Percentiles rank a stretch among this genome's conserved stretches.
Evolutionary conservation across 306 rosid genomes (phyloP).

Genomic region (Rosa lucieae): DNA sequence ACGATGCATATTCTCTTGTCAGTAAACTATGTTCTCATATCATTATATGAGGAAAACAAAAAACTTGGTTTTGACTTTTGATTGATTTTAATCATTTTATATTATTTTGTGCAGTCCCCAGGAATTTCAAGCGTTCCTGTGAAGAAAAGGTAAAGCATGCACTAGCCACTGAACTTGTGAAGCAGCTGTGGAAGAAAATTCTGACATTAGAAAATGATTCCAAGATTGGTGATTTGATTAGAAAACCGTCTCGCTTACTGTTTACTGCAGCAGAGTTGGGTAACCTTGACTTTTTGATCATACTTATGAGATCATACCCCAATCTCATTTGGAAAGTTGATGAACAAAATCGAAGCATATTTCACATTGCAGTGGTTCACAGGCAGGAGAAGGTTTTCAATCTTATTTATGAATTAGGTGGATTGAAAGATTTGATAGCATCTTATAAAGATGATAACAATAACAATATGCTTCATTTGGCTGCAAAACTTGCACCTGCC

Average conservation of each 20-base stretch:
- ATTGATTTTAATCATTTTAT: neutral
- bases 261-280: slow-evolving; percentile 7
- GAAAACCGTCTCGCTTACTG: neutral
- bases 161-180: slow-evolving; percentile 2
- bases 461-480: neutral
- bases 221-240: neutral
- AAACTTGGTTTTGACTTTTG: neutral
- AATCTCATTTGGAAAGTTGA: slow-evolving; percentile 3
- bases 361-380: slow-evolving; percentile 8
- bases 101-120: neutral
- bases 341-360: neutral
- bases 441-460: neutral
- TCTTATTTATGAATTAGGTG: neutral
- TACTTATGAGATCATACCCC: neutral
- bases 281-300: neutral
- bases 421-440: neutral
- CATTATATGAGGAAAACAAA: neutral
- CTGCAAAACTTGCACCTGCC: neutral
- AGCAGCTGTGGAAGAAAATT: neutral
- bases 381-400: slow-evolving; percentile 7
- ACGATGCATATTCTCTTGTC: neutral
- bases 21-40: neutral
- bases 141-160: neutral
- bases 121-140: neutral
- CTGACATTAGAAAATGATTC: neutral